phyloP scores from a whole-genome alignment of 1,139 yeast genomes.

The Lodderomyces theae region DNA sequence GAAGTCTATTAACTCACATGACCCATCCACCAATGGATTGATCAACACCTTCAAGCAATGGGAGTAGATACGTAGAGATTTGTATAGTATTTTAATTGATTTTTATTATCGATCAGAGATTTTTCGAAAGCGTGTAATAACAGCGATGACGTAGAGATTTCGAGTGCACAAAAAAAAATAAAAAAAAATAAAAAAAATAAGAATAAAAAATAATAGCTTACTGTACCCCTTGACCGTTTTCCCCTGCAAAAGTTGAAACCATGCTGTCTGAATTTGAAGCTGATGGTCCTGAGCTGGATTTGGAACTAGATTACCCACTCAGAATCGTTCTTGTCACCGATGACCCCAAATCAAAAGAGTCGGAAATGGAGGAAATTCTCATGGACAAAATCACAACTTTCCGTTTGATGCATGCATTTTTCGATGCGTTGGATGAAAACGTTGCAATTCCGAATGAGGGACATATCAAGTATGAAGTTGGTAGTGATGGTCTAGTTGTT shows the following conservation, averaged over 20 bases:
- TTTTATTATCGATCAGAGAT: no score
- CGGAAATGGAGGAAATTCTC: conserved; percentile 51
- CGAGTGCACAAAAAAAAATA: no score
- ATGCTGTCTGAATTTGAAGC: conserved; percentile 14
- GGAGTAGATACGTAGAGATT: conserved; percentile 45
- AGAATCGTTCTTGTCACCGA: conserved; percentile 41
- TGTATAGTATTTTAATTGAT: background rate
- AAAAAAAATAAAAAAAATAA: background rate
- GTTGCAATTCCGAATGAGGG: conserved; percentile 68
- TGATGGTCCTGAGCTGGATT: conserved; percentile 11
- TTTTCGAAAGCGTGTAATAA: no score
- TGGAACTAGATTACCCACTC: conserved; percentile 43
- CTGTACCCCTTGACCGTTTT: background rate
- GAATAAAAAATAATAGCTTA: background rate
- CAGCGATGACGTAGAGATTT: conserved; percentile 8
- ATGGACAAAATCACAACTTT: conserved; percentile 46
- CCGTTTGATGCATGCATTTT: conserved; percentile 54
- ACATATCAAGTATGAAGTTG: conserved; percentile 66
- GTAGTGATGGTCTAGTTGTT: conserved; percentile 68
- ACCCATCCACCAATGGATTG: conserved; percentile 85
- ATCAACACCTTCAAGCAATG: conserved; percentile 93
- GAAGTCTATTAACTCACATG: conserved; percentile 64
- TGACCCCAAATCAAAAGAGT: conserved; percentile 16
- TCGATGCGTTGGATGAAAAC: conserved; percentile 58
- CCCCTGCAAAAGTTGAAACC: background rate